phyloP scores from a whole-genome alignment of 768 basidiomycete genomes.

The Albatrellus ellisii region DNA sequence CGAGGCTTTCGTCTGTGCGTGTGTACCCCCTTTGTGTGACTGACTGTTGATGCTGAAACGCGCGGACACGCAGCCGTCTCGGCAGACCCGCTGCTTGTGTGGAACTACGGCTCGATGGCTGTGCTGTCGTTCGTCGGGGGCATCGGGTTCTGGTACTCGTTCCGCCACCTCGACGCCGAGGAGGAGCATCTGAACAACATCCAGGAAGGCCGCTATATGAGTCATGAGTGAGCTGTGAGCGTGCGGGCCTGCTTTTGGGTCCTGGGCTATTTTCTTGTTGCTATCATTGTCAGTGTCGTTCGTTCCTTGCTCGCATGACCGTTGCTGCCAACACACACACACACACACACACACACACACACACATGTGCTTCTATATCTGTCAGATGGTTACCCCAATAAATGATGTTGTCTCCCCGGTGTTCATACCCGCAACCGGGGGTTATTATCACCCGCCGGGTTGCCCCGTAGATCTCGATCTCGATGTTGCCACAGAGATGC shows the following conservation, averaged over 20 bases:
- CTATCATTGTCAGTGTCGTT: too few relatives aligned
- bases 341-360: too few relatives aligned
- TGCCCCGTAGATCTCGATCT: too few relatives aligned
- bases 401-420: too few relatives aligned
- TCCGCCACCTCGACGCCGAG: conserved; percentile 39
- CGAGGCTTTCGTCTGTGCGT: conserved; percentile 61
- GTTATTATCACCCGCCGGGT: too few relatives aligned
- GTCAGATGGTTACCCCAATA: too few relatives aligned
- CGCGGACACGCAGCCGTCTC: conserved; percentile 29
- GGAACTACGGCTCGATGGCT: conserved; percentile 53
- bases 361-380: too few relatives aligned
- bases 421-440: too few relatives aligned
- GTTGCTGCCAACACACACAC: too few relatives aligned
- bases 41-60: neutral
- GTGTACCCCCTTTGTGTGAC: neutral
- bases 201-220: conserved; percentile 22
- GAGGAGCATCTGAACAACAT: conserved; percentile 50
- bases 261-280: too few relatives aligned
- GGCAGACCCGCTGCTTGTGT: conserved; percentile 52
- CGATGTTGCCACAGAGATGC: too few relatives aligned
- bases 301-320: too few relatives aligned
- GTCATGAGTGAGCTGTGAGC: neutral
- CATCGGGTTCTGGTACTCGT: conserved; percentile 34
- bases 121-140: conserved; percentile 38
- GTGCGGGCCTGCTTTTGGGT: neutral